Percentiles rank a stretch among this genome's conserved stretches.
Evolutionary conservation across 805 yeast species (phyloP).

Genomic region (Tetrapisispora taiwanensis): DNA sequence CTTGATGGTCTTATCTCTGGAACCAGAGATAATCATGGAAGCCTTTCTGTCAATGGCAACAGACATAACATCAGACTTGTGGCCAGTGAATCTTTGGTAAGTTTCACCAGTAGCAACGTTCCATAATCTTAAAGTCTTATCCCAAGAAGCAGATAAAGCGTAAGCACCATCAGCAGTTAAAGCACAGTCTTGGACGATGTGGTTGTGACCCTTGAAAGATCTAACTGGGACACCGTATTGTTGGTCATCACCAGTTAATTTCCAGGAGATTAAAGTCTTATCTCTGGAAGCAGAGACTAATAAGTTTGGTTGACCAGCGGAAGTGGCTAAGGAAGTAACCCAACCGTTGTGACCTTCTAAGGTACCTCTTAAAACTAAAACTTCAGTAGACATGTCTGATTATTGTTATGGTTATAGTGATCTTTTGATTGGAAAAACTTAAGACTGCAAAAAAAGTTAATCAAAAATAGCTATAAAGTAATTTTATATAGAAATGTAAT

Average conservation of each 20-base stretch:
- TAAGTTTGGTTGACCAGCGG: slow-evolving; percentile 95
- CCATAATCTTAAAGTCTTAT: slow-evolving; percentile 98
- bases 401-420: background rate
- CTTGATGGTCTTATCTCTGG: slow-evolving; percentile 98
- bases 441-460: background rate
- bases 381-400: slow-evolving; percentile 40
- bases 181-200: slow-evolving; percentile 96
- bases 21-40: slow-evolving; percentile 96
- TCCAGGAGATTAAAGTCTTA: slow-evolving; percentile 97
- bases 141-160: slow-evolving; percentile 99
- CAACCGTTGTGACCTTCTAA: slow-evolving; percentile 95
- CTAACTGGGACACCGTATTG: slow-evolving; percentile 97
- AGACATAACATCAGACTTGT: slow-evolving; percentile 93
- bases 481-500: too few species aligned
- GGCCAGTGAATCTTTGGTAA: slow-evolving; percentile 93
- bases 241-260: slow-evolving; percentile 90
- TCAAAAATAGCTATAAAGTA: too few species aligned
- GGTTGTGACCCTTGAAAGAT: slow-evolving; percentile 97
- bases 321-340: slow-evolving; percentile 98
- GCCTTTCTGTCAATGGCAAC: slow-evolving; percentile 94
- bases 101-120: slow-evolving; percentile 89
- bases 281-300: slow-evolving; percentile 98
- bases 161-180: slow-evolving; percentile 95
- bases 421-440: background rate
- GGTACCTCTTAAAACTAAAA: slow-evolving; percentile 99